Evolutionary conservation across 1,284 basidiomycete genomes (phyloP).

Genomic region (Ustilago shanxiensis): DNA sequence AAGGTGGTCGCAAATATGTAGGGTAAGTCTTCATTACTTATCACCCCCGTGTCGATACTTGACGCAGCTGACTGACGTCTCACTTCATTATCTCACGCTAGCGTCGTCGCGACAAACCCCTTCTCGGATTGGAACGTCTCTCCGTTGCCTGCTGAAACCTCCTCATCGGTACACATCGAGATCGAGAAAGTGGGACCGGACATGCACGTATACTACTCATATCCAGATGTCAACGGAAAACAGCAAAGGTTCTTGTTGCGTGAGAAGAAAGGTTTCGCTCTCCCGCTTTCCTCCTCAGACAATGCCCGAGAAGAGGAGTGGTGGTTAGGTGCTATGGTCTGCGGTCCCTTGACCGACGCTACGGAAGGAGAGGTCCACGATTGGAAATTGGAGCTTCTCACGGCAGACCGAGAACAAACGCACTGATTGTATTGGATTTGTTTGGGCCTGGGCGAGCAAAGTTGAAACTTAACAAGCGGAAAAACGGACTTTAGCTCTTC

Average conservation of each 20-base stretch:
- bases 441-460: too few species aligned
- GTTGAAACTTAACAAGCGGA: too few species aligned
- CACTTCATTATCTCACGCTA: background rate
- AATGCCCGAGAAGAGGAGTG: conserved; percentile 21
- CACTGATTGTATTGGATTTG: too few species aligned
- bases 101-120: conserved; percentile 33
- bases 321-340: conserved; percentile 51
- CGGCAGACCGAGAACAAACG: background rate
- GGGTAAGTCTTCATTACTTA: conserved; percentile 14
- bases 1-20: conserved; percentile 33
- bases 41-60: background rate
- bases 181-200: conserved; percentile 37
- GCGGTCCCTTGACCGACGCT: conserved; percentile 21
- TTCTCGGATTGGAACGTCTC: conserved; percentile 48
- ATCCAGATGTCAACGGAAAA: background rate
- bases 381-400: conserved; percentile 16
- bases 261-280: conserved; percentile 39
- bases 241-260: conserved; percentile 22
- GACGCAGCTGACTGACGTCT: background rate
- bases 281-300: background rate
- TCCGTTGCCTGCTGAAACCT: conserved; percentile 1
- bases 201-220: conserved; percentile 39
- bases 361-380: conserved; percentile 20
- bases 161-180: conserved; percentile 21
- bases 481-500: too few species aligned